Conservation (phyloP, 768 basidiomycete species). For the Rhizopogon vulgaris region DNA sequence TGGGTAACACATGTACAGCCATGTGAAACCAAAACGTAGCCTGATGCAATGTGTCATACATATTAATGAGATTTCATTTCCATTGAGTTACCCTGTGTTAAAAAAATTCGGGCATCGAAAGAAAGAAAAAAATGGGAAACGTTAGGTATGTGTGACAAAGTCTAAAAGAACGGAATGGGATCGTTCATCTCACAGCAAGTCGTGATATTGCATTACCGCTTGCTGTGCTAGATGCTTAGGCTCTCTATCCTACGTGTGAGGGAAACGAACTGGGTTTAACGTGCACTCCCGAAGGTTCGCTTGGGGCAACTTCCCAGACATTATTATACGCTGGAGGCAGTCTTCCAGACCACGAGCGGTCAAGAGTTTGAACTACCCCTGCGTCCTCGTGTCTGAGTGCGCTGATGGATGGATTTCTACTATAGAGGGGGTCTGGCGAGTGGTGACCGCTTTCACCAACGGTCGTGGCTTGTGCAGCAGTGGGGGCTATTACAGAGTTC, state of each 20-base stretch:
- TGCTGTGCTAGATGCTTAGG: background rate
- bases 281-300: background rate
- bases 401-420: background rate
- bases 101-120: background rate
- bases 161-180: background rate
- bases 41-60: too few relatives aligned
- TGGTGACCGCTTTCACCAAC: background rate
- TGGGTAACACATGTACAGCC: too few relatives aligned
- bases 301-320: background rate
- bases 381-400: constrained; percentile 1
- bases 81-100: too few relatives aligned
- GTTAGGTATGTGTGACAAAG: background rate
- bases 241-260: background rate
- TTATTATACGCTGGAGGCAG: constrained; percentile 6
- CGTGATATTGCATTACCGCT: background rate
- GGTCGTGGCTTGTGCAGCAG: background rate
- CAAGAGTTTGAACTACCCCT: background rate
- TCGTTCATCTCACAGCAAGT: background rate
- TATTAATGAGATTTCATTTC: too few relatives aligned
- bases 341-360: constrained; percentile 3
- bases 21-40: too few relatives aligned
- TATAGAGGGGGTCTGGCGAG: background rate
- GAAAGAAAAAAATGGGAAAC: background rate
- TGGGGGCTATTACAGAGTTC: background rate
- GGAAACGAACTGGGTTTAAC: background rate